phyloP scores from a whole-genome alignment of 2,329 filamentous ascomycete genomes.

The Penicillium fuscoglaucum region DNA sequence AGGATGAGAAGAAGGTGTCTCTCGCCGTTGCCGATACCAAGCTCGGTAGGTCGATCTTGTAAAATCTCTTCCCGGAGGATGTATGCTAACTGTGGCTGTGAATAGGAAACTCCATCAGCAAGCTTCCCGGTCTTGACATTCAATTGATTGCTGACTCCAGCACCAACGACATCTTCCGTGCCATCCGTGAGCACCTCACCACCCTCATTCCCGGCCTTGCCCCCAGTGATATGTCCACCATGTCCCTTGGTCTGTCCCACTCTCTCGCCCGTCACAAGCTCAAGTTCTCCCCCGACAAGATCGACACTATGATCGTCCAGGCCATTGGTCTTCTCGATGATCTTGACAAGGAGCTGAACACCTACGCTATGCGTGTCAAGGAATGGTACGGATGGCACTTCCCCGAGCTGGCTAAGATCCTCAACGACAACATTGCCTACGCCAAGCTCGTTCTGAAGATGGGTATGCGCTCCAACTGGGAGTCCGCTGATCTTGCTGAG shows the following conservation, averaged over 20 bases:
- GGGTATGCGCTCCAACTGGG: constrained; percentile 82
- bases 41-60: constrained; percentile 56
- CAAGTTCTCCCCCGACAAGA: constrained; percentile 98
- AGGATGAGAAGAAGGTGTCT: constrained; percentile 96
- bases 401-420: constrained; percentile 93
- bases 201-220: constrained; percentile 87
- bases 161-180: constrained; percentile 87
- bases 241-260: constrained; percentile 94
- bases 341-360: constrained; percentile 97
- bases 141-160: constrained; percentile 77
- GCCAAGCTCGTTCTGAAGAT: constrained; percentile 83
- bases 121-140: constrained; percentile 84
- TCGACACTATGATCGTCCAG: constrained; percentile 99
- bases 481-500: constrained; percentile 76
- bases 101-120: constrained; percentile 78
- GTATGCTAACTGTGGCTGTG: constrained; percentile 17
- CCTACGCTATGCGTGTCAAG: constrained; percentile 98
- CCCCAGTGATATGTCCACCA: constrained; percentile 84
- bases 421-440: constrained; percentile 96
- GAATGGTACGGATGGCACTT: constrained; percentile 99
- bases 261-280: constrained; percentile 96
- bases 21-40: constrained; percentile 92
- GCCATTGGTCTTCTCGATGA: constrained; percentile 92
- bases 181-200: constrained; percentile 85
- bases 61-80: not conserved